These are phyloP conservation scores for Linnemannia elongata DNA, from an alignment of 192 early-diverging fungal genomes.

Conservation along the genomic window DNA sequence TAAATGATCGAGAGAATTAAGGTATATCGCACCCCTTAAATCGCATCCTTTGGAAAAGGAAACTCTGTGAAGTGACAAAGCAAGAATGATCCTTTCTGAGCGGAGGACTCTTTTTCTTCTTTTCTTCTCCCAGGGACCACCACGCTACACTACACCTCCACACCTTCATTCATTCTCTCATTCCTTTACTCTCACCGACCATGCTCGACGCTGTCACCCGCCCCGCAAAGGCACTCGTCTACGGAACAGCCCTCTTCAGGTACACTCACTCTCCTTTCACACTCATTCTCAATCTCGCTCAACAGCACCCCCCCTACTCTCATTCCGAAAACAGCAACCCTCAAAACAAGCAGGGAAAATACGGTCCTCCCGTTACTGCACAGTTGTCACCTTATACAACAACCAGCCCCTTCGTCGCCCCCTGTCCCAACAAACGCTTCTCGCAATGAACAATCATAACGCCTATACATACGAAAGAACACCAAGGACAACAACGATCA, in stretches of 20 bases:
- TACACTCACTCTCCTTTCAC: not conserved
- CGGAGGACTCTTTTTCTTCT: not conserved
- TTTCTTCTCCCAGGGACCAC: not conserved
- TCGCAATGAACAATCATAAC: too few species aligned
- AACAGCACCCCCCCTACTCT: not conserved
- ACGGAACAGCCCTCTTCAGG: slow-evolving; percentile 64
- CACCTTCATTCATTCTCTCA: not conserved
- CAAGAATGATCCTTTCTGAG: not conserved
- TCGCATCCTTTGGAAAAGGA: not conserved
- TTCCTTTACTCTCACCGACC: not conserved
- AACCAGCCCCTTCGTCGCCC: too few species aligned
- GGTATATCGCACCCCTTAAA: not conserved
- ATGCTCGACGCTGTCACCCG: slow-evolving; percentile 54
- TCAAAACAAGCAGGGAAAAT: not conserved
- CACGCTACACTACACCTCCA: not conserved
- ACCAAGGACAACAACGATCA: too few species aligned
- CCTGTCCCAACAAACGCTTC: too few species aligned
- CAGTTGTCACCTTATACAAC: not conserved
- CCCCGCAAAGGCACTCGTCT: slow-evolving; percentile 44
- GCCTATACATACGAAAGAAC: too few species aligned
- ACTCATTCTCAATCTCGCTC: not conserved
- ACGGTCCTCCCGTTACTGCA: too few species aligned
- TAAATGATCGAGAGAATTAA: not conserved
- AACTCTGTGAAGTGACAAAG: slow-evolving; percentile 1
- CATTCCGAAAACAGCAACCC: not conserved